Evolutionary conservation across 2,329 filamentous ascomycete genomes (phyloP), one percentile per base, ranked within the genome.

Genomic region (Epichloe bromicola): DNA sequence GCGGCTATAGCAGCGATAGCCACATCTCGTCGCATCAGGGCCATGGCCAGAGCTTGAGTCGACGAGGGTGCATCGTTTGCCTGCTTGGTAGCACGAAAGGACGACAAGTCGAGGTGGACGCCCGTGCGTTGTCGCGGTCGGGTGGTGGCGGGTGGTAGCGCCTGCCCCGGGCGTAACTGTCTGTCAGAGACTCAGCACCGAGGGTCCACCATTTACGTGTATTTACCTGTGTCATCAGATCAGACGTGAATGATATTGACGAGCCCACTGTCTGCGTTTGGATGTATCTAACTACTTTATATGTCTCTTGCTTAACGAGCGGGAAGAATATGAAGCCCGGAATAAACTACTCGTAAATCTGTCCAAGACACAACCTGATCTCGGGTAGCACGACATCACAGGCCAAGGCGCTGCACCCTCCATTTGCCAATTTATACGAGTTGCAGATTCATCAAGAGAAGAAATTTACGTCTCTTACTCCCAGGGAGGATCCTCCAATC

Each of bases 401-500:
- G 15, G 17, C 11, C 46, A 19, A 38, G 36, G 11, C 37, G 4
- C 34, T n/a, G 20, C 45, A 38, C 7, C 4, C 2, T 12, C 11
- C 10, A 19, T 8, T n/a, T 48, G 45, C 15, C 4, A 26, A 8
- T 39, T 40, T 23, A 15, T 33, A 7, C 2, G 23, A 26, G 5
- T 26, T 33, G 15, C 38, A 17, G 8, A 15, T 26, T n/a, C 14
- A 38, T n/a, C 14, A 38, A 11, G 7, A 12, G 12, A 15, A n/a
- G 14, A 19, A 11, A 8, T 33, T 17, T 11, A 36, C 33, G 10
- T 19, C 12, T 17, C n/a, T 23, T 42, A 52, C 26, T 72, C 80
- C 88, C 88, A 95, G 17, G 79, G 75, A 7, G 88, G 89, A 70
- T 95, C 85, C 62, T 86, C 82, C 55, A 84, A 69, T 55, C 93